A percentile compares a stretch with the other conserved stretches of the same genome.
Evolutionary conservation across 2,329 filamentous ascomycete genomes (phyloP).

Genomic region (Pseudogymnoascus sp.): DNA sequence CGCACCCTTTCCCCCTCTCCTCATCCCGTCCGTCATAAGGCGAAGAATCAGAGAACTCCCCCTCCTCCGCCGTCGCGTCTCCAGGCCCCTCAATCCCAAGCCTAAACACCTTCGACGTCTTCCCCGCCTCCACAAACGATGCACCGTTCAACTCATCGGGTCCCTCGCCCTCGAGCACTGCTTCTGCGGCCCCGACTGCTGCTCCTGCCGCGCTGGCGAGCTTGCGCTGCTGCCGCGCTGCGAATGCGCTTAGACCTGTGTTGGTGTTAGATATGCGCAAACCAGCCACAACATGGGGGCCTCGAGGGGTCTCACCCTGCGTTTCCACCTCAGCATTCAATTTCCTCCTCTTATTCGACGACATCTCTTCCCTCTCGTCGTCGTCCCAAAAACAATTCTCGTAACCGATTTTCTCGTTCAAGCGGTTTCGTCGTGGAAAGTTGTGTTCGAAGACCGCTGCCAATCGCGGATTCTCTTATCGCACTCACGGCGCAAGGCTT

Average conservation of each 20-base stretch:
- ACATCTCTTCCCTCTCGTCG: constrained; percentile 15
- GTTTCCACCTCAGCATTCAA: constrained; percentile 29
- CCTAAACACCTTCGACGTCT: background rate
- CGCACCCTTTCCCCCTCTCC: background rate
- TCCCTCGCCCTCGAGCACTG: constrained; percentile 34
- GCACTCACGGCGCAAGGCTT: background rate
- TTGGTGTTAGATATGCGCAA: constrained; percentile 15
- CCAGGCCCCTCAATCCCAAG: background rate
- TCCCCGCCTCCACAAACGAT: constrained; percentile 5
- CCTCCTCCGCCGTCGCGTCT: background rate
- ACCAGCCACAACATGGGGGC: background rate
- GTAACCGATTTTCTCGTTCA: background rate
- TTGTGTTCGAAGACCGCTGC: background rate
- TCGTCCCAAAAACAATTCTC: background rate
- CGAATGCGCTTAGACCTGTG: constrained; percentile 27
- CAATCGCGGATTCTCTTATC: background rate
- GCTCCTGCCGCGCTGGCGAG: background rate
- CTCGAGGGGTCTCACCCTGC: constrained; percentile 28
- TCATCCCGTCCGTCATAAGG: constrained; percentile 6
- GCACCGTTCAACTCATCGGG: constrained; percentile 6
- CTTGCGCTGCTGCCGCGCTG: constrained; percentile 16
- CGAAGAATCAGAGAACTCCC: background rate
- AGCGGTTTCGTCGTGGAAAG: background rate
- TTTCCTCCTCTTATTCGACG: constrained; percentile 36
- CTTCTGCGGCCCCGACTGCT: constrained; percentile 17